A percentile compares a stretch with the other conserved stretches of the same genome.
Conservation (phyloP, 768 basidiomycete genomes). For the Hirschioporus abietinus region DNA sequence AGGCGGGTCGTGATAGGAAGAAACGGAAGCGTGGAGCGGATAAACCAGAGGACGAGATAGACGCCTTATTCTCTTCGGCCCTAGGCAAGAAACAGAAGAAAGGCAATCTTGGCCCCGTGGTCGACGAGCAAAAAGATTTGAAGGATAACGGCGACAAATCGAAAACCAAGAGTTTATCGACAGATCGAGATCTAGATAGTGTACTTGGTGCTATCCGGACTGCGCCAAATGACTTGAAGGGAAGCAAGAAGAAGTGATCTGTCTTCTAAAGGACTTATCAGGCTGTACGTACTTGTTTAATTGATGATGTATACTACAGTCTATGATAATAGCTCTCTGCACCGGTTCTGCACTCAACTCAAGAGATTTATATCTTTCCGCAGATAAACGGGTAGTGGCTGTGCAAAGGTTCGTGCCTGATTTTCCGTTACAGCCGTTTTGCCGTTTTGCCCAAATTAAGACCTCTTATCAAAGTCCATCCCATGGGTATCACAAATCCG, state of each 20-base stretch:
- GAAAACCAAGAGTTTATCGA: background rate
- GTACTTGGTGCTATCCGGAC: slow-evolving; percentile 56
- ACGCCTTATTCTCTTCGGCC: slow-evolving; percentile 56
- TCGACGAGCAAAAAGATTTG: background rate
- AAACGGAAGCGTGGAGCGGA: slow-evolving; percentile 43
- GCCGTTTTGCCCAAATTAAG: background rate
- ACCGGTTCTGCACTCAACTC: too few relatives aligned
- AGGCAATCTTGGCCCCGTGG: slow-evolving; percentile 31
- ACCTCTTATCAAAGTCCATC: background rate
- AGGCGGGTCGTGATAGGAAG: slow-evolving; percentile 17
- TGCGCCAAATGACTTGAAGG: slow-evolving; percentile 45
- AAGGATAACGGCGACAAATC: background rate
- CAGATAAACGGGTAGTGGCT: background rate
- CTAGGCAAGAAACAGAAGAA: slow-evolving; percentile 58
- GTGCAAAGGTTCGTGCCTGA: background rate
- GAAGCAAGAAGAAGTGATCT: slow-evolving; percentile 26
- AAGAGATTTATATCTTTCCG: background rate
- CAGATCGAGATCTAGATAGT: slow-evolving; percentile 37
- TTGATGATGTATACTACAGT: background rate
- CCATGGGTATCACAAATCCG: background rate
- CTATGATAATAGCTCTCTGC: background rate
- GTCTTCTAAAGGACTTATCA: background rate
- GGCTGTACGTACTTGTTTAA: background rate
- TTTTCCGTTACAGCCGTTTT: background rate
- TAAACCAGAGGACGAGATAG: slow-evolving; percentile 62